Percentiles rank a stretch among this genome's conserved stretches.
Conservation (phyloP, 2,329 filamentous ascomycete species). For the Fusarium mexicanum region DNA sequence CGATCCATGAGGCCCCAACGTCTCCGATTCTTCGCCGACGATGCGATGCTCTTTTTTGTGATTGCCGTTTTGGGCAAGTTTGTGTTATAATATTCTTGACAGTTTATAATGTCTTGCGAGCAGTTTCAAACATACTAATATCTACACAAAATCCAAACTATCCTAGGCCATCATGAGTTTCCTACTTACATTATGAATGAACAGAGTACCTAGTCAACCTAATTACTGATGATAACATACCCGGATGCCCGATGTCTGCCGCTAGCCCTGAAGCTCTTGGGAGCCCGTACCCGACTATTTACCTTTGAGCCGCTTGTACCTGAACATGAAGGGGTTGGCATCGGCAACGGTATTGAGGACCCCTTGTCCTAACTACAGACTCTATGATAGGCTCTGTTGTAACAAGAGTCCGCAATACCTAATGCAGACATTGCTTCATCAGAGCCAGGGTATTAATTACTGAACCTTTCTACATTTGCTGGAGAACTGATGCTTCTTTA, state of each 20-base stretch:
- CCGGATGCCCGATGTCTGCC: constrained; percentile 1
- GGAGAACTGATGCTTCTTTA: background rate
- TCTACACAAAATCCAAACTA: background rate
- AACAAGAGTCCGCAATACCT: constrained; percentile 3
- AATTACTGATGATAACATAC: background rate
- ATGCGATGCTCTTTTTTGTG: background rate
- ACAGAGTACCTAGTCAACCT: background rate
- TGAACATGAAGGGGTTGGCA: constrained; percentile 29
- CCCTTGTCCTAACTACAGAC: constrained; percentile 25
- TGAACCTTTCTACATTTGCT: background rate
- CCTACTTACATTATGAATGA: background rate
- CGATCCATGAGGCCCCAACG: background rate
- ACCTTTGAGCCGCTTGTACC: constrained; percentile 16
- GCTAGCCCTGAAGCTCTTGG: background rate
- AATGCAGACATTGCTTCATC: constrained; percentile 13
- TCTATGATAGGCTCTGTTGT: constrained; percentile 37
- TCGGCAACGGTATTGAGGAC: constrained; percentile 5
- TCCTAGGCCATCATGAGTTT: background rate
- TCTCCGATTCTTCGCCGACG: constrained; percentile 33
- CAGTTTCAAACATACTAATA: background rate
- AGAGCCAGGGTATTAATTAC: constrained; percentile 1
- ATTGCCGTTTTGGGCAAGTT: constrained; percentile 26
- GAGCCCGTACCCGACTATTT: background rate
- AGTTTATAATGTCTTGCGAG: background rate
- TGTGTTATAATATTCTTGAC: background rate